Conservation (phyloP, 2,329 filamentous ascomycete species). For the Claviceps sp. region DNA sequence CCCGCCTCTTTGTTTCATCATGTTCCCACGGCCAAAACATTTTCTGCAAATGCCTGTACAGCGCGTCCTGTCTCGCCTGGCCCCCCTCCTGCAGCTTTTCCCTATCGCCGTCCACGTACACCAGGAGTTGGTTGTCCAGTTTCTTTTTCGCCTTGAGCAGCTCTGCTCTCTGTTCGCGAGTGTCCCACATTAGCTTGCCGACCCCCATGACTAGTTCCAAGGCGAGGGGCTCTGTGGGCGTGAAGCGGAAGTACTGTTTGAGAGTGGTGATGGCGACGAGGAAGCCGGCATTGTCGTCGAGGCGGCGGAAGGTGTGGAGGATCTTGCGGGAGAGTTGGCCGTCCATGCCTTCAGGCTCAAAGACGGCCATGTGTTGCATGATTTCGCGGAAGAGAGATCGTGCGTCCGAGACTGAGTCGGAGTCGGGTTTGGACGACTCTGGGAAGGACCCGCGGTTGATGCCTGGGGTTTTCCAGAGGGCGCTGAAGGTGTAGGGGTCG, state of each 20-base stretch:
- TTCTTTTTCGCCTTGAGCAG: conserved; percentile 29
- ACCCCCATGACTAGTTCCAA: conserved; percentile 33
- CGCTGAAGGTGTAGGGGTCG: conserved; percentile 55
- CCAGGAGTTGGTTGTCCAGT: conserved; percentile 25
- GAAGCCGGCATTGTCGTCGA: conserved; percentile 30
- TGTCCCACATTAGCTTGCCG: conserved; percentile 30
- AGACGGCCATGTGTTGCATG: conserved; percentile 33
- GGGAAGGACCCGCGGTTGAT: conserved; percentile 26
- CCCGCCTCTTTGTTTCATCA: conserved; percentile 11
- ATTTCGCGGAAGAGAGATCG: conserved; percentile 34
- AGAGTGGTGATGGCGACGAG: conserved; percentile 32
- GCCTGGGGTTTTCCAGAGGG: conserved; percentile 48
- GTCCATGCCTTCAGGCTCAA: conserved; percentile 29
- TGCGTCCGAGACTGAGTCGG: conserved; percentile 19
- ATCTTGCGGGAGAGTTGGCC: conserved; percentile 34
- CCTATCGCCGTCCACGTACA: conserved; percentile 16
- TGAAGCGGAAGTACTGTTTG: conserved; percentile 28
- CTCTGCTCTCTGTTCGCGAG: conserved; percentile 23
- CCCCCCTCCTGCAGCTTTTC: conserved; percentile 20
- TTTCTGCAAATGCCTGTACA: conserved; percentile 29
- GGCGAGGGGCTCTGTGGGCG: conserved; percentile 30
- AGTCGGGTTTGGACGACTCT: too few species aligned
- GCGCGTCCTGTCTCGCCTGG: conserved; percentile 22
- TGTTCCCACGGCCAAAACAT: conserved; percentile 20
- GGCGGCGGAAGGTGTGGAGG: conserved; percentile 35